A percentile compares a stretch with the other conserved stretches of the same genome.
Conservation (phyloP, 129 eudicot genomes). For the Tagetes erecta region DNA sequence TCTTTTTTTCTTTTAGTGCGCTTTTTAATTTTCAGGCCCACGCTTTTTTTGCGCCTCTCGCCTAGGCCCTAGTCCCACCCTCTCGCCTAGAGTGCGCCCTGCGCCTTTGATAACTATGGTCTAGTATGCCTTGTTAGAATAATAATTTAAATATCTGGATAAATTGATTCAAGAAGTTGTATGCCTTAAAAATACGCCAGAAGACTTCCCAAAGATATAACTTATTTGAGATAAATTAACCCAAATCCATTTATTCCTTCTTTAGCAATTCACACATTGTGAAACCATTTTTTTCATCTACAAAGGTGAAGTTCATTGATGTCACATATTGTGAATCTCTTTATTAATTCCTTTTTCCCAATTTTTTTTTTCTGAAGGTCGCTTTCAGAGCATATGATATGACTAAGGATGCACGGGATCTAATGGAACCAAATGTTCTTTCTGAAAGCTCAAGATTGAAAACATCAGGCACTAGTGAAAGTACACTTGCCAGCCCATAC, state of each 20-base stretch:
- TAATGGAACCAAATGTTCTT: constrained; percentile 32
- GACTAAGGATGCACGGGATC: constrained; percentile 61
- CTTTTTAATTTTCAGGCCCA: too few relatives aligned
- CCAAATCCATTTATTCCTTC: neutral
- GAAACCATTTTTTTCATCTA: constrained; percentile 1
- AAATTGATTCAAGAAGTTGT: neutral
- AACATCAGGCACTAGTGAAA: constrained; percentile 39
- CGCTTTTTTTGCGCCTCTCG: too few relatives aligned
- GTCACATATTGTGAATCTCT: constrained; percentile 5
- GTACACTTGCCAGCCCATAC: constrained; percentile 49
- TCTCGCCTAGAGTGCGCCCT: too few relatives aligned
- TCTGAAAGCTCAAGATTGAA: constrained; percentile 43
- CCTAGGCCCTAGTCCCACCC: too few relatives aligned
- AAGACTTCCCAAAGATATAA: neutral
- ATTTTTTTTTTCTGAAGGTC: constrained; percentile 46
- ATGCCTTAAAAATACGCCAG: neutral
- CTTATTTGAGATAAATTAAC: neutral
- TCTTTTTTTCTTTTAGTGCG: too few relatives aligned
- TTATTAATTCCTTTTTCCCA: constrained; percentile 3
- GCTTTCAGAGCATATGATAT: constrained; percentile 72
- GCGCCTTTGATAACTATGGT: too few relatives aligned
- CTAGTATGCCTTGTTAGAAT: neutral
- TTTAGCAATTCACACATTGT: neutral
- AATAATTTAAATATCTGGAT: neutral
- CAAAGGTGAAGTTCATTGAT: neutral